Conservation (phyloP, 345 rosid genomes). For the Chamaenerion angustifolium region DNA sequence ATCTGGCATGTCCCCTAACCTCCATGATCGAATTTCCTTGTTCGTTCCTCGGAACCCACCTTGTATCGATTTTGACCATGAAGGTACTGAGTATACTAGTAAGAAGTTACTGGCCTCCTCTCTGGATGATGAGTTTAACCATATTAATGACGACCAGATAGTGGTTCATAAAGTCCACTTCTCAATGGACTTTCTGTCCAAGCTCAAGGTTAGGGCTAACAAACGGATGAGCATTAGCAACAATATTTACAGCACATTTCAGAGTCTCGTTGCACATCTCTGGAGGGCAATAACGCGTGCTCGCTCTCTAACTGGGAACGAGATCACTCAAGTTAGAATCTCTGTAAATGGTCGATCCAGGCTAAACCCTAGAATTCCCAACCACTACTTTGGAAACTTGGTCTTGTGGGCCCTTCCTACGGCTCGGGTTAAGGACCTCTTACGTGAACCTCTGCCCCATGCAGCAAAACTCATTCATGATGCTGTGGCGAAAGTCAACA, state of each 20-base stretch:
- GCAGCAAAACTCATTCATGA: slow-evolving; percentile 17
- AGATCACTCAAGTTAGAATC: slow-evolving; percentile 13
- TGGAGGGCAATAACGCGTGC: slow-evolving; percentile 20
- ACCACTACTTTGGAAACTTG: slow-evolving; percentile 27
- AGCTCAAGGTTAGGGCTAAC: slow-evolving; percentile 15
- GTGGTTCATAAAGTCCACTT: slow-evolving; percentile 18
- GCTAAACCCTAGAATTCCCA: slow-evolving; percentile 12
- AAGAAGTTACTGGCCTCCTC: slow-evolving; percentile 1
- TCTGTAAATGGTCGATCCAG: slow-evolving; percentile 14
- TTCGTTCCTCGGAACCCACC: slow-evolving; percentile 16
- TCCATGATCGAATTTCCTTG: slow-evolving; percentile 12
- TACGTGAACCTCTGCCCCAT: slow-evolving; percentile 10
- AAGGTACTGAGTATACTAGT: slow-evolving; percentile 14
- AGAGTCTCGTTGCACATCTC: slow-evolving; percentile 17
- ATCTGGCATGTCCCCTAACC: slow-evolving; percentile 3
- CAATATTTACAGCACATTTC: slow-evolving; percentile 15
- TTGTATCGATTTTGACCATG: slow-evolving; percentile 11
- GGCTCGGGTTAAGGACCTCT: slow-evolving; percentile 15
- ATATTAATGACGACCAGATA: slow-evolving; percentile 6
- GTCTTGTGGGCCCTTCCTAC: slow-evolving; percentile 22
- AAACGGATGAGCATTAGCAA: background rate
- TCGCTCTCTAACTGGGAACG: slow-evolving; percentile 6
- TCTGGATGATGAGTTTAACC: background rate
- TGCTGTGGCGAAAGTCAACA: slow-evolving; percentile 12
- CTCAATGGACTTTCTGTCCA: slow-evolving; percentile 16